These are phyloP conservation scores for Lachnellula suecica DNA, from an alignment of 2,329 filamentous ascomycete species.

Conservation along the genomic window DNA sequence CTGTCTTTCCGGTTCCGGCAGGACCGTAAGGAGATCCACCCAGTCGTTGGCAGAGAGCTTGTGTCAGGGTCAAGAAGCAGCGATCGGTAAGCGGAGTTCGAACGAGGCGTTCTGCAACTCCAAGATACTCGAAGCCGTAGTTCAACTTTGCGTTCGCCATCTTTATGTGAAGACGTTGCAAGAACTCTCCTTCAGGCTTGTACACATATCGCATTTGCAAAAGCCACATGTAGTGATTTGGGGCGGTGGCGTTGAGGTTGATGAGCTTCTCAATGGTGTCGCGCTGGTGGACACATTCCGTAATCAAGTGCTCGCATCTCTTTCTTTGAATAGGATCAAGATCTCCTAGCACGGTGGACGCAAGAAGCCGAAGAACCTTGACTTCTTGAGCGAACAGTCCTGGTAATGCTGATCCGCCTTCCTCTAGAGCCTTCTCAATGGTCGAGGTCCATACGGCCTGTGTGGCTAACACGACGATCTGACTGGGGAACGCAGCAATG, in stretches of 20 bases:
- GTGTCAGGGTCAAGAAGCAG: conserved; percentile 96
- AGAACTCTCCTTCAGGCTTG: conserved; percentile 72
- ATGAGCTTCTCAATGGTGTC: conserved; percentile 89
- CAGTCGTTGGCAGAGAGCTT: conserved; percentile 90
- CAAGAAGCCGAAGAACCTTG: conserved; percentile 80
- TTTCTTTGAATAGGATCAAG: conserved; percentile 84
- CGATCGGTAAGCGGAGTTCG: conserved; percentile 95
- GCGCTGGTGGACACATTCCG: conserved; percentile 96
- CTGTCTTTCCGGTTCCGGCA: conserved; percentile 97
- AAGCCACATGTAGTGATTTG: conserved; percentile 88
- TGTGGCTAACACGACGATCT: conserved; percentile 91
- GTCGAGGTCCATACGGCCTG: conserved; percentile 92
- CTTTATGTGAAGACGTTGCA: conserved; percentile 82
- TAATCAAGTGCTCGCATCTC: conserved; percentile 98
- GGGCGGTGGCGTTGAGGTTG: conserved; percentile 68
- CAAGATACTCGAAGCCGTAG: conserved; percentile 97
- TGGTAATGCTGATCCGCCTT: conserved; percentile 68
- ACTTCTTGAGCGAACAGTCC: conserved; percentile 79
- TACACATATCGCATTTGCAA: conserved; percentile 98
- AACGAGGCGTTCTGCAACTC: conserved; percentile 93
- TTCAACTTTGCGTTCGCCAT: conserved; percentile 96
- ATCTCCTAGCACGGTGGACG: conserved; percentile 85
- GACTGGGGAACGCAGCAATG: conserved; percentile 81
- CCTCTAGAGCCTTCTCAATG: conserved; percentile 74
- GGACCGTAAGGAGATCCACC: conserved; percentile 97